These are phyloP conservation scores for Balansia obtecta DNA, from an alignment of 2,329 filamentous ascomycete genomes.

Conservation along the genomic window DNA sequence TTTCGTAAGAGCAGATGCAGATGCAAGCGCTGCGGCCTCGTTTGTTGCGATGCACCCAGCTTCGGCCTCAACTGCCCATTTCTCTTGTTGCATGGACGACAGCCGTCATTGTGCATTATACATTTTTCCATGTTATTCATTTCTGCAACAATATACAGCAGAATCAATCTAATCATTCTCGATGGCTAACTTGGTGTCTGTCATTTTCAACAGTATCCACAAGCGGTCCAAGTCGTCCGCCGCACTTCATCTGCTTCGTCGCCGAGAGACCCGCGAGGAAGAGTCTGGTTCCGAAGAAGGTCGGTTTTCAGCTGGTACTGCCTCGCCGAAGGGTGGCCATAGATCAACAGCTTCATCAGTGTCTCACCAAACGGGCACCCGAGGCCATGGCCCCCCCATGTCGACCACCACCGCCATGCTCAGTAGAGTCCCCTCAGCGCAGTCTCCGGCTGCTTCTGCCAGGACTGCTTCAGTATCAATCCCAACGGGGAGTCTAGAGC, in stretches of 20 bases:
- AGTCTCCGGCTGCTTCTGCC: slow-evolving; percentile 12
- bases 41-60: not conserved
- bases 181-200: slow-evolving; percentile 1
- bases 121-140: no score
- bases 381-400: slow-evolving; percentile 34
- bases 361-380: slow-evolving; percentile 23
- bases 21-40: no score
- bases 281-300: slow-evolving; percentile 42
- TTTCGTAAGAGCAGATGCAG: not conserved
- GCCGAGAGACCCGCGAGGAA: slow-evolving; percentile 36
- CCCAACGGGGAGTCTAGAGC: slow-evolving; percentile 57
- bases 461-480: slow-evolving; percentile 22
- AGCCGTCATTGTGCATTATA: not conserved
- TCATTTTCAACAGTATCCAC: slow-evolving; percentile 19
- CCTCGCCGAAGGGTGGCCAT: slow-evolving; percentile 18
- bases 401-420: slow-evolving; percentile 30
- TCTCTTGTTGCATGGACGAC: not conserved
- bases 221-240: slow-evolving; percentile 42
- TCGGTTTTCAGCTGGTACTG: slow-evolving; percentile 24
- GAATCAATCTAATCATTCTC: not conserved
- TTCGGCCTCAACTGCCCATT: not conserved
- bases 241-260: slow-evolving; percentile 41
- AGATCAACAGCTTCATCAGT: slow-evolving; percentile 22
- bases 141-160: not conserved
- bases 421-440: slow-evolving; percentile 27